Evolutionary conservation across 2,329 filamentous ascomycete species (phyloP), one percentile per base, ranked within the genome.

Genomic region (Scytalidium sp.): DNA sequence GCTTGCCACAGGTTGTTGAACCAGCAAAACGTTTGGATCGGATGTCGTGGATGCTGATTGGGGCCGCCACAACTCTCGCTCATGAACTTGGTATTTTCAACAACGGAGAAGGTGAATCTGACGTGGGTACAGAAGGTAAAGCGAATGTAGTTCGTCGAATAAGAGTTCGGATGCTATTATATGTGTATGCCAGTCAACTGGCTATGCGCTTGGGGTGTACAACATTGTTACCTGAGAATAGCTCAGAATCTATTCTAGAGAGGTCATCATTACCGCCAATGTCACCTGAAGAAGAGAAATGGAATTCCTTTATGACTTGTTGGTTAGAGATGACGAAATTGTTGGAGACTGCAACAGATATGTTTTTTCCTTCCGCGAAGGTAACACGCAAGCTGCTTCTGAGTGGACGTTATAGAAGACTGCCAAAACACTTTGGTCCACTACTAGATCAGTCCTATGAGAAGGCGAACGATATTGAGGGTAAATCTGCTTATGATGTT

Each of bases 11-110:
- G n/a, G n/a, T n/a, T n/a, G 74, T 80, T 40, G 72, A 78, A 39
- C 76, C 78, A 2, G 75, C 77, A 2, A 74, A 73, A 51, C 66
- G 75, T 47, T 80, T 75, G 0, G 78, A 81, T 56, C 72, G 77
- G 2, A 81, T 82, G 78, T 81, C 78, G 1, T 82, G 79, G 79
- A 81, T 80, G 73, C 57, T 81, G 19, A 70, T 82, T 40, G 79
- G 79, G 2, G 75, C 74, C 55, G 78, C 75, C 0, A 58, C 78
- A 20, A 76, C 75, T 2, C 65, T 81, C 13, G 73, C 75, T 2
- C 75, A 79, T 46, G 76, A 80, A 53, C 63, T 79, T 20, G 72
- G 76, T 2, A 65, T 80, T n/a, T 73, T 78, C 52, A 69, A 76
- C 44, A 67, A 72, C 25, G n/a, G n/a, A n/a, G n/a, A n/a, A n/a